Base-by-base conservation (phyloP, 371 early-diverging fungal genomes). In the Zychaea mexicana region DNA sequence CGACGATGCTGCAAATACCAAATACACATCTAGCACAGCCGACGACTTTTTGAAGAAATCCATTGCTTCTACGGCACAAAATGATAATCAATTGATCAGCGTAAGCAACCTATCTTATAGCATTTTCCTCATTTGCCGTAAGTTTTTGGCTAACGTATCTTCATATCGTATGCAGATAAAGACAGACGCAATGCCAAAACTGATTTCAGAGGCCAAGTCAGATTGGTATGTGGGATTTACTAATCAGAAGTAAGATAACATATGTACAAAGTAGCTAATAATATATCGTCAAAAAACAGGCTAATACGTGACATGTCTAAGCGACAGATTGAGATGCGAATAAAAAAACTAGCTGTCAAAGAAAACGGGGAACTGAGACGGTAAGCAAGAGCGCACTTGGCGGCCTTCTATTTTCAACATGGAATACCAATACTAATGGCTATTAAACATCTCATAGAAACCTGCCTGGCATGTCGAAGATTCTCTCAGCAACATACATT, bases 341-440 rank as follows among this genome's bases (percentile, higher is more conserved):
- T 83, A n/a, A 81, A 79, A 49, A 68, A 74, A 36, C 60, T 83
- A 42, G 81, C 81, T 19, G 64, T 81, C 38, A 83, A 83, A 47
- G 83, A 81, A 65, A 81, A 32, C 69, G 81, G 24, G 83, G 81
- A 6, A 42, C 69, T 7, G 81, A 83, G 33, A 79, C 77, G 27
- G 83, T 83, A 79, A 73, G 55, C n/a, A n/a, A n/a, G n/a, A n/a
- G n/a, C n/a, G n/a, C n/a, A n/a, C n/a, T n/a, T n/a, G n/a, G n/a
- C n/a, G n/a, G n/a, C n/a, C n/a, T n/a, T n/a, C n/a, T n/a, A n/a
- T n/a, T n/a, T n/a, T n/a, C n/a, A n/a, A n/a, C n/a, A n/a, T n/a
- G n/a, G n/a, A n/a, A n/a, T n/a, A n/a, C n/a, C n/a, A n/a, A n/a
- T n/a, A n/a, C n/a, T n/a, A n/a, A n/a, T n/a, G n/a, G n/a, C n/a